A percentile compares a stretch with the other conserved stretches of the same genome.
phyloP scores from a whole-genome alignment of 129 eudicot species.

The Heracleum sosnowskyi region DNA sequence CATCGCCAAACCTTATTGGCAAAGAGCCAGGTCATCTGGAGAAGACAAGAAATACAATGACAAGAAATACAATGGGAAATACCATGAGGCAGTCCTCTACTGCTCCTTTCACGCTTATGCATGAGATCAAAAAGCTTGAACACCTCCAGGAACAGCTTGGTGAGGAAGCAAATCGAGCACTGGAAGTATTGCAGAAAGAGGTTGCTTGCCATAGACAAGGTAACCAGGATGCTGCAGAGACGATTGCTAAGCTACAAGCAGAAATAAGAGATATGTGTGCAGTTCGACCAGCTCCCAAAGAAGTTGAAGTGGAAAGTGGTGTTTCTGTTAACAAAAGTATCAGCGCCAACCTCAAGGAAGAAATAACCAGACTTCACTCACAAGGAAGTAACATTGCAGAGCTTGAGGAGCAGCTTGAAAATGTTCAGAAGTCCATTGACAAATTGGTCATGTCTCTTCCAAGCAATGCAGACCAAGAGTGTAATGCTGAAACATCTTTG shows the following conservation, averaged over 20 bases:
- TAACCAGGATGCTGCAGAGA: slow-evolving; percentile 97
- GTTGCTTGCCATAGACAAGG: slow-evolving; percentile 91
- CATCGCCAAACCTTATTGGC: slow-evolving; percentile 49
- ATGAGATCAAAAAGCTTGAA: slow-evolving; percentile 89
- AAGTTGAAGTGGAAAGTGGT: slow-evolving; percentile 44
- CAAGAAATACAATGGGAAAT: slow-evolving; percentile 63
- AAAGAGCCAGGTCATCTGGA: slow-evolving; percentile 39
- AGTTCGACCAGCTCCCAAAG: slow-evolving; percentile 42
- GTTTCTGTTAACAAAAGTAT: slow-evolving; percentile 75
- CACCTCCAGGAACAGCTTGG: slow-evolving; percentile 98
- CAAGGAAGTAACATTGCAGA: slow-evolving; percentile 90
- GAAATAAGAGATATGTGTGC: slow-evolving; percentile 85
- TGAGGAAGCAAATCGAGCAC: slow-evolving; percentile 87
- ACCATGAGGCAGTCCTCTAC: slow-evolving; percentile 81
- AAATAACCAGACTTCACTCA: slow-evolving; percentile 85
- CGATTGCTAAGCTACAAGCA: slow-evolving; percentile 85
- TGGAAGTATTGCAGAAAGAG: slow-evolving; percentile 88
- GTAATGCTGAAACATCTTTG: slow-evolving; percentile 17
- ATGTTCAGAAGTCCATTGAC: slow-evolving; percentile 86
- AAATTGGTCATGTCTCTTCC: slow-evolving; percentile 91
- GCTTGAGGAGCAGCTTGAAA: slow-evolving; percentile 91
- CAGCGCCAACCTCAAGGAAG: slow-evolving; percentile 89
- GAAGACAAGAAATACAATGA: slow-evolving; percentile 41
- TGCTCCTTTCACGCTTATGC: slow-evolving; percentile 91
- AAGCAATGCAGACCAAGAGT: slow-evolving; percentile 35